Evolutionary conservation across 2,329 filamentous ascomycete species (phyloP), one percentile per base, ranked within the genome.

Genomic region (Annulohypoxylon truncatum): DNA sequence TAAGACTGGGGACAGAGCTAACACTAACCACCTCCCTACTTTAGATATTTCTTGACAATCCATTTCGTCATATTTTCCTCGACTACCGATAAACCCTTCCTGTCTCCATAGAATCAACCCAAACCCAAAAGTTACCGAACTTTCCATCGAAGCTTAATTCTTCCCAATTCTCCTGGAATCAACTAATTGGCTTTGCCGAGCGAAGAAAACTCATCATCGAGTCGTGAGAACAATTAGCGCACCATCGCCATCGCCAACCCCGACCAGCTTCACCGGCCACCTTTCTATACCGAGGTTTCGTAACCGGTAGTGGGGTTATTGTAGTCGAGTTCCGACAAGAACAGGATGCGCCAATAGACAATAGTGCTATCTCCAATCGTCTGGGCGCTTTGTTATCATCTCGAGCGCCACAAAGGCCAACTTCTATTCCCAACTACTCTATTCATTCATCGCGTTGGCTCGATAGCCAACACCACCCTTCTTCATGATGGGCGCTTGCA

Each of bases 401-500:
- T 57, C 61, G 35, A 55, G 38, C 46, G 38, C 59, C 46, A 50
- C 46, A 42, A 20, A 44, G 40, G 33, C 61, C 46, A 47, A 54
- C 40, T 15, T 29, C 57, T 26, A 18, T 18, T 46, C 20, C 40
- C 40, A 47, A 40, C 18, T 29, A n/a, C 33, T 12, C 35, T 12
- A 46, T 44, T 24, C 26, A 31, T 24, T 48, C 15, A 20, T 46
- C 20, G 52, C 48, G 31, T 58, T 64, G 56, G 44, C 35, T 54
- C 50, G 33, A 4, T 48, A 42, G 46, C 52, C 48, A 59, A 66
- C 66, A 50, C 58, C 63, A 50, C 29, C 35, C 20, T 65, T 62
- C 61, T 64, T 12, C 71, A 73, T 70, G 69, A 99, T 99, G 96
- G 96, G 96, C 81, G 88, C 88, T 75, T 99, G 96, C 84, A 92